Evolutionary conservation across 495 filamentous ascomycete genomes (phyloP).

Genomic region (Niebla homalea): DNA sequence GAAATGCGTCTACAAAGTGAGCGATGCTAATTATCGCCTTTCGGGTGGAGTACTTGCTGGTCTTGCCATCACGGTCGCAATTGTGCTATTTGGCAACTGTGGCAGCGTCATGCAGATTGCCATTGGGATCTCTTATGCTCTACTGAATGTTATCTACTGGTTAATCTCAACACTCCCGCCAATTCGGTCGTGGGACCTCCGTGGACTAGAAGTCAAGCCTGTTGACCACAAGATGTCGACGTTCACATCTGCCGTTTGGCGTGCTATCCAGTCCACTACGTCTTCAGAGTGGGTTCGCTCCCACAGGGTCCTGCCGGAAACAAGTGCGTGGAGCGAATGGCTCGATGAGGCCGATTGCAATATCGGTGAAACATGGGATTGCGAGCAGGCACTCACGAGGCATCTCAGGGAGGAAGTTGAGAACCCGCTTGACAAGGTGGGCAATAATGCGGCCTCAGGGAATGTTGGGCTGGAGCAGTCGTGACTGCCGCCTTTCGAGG

Average conservation of each 20-base stretch:
- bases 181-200: neutral
- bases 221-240: neutral
- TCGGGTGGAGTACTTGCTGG: neutral
- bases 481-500: too few species aligned
- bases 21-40: neutral
- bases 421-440: too few species aligned
- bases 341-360: neutral
- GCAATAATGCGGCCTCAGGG: too few species aligned
- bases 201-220: neutral
- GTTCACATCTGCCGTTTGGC: neutral
- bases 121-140: constrained; percentile 42
- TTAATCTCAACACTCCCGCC: constrained; percentile 32
- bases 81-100: constrained; percentile 19
- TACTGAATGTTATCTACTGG: constrained; percentile 50
- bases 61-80: neutral
- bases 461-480: too few species aligned
- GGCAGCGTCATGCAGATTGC: constrained; percentile 44
- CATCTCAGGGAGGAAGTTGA: too few species aligned
- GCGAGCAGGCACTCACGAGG: neutral
- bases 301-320: neutral
- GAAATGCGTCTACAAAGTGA: too few species aligned
- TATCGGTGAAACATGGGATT: neutral
- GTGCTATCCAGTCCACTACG: neutral
- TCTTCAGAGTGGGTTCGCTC: neutral
- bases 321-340: neutral